Evolutionary conservation across 2,329 filamentous ascomycete genomes (phyloP).

Genomic region (Arthrinium phaeospermum): DNA sequence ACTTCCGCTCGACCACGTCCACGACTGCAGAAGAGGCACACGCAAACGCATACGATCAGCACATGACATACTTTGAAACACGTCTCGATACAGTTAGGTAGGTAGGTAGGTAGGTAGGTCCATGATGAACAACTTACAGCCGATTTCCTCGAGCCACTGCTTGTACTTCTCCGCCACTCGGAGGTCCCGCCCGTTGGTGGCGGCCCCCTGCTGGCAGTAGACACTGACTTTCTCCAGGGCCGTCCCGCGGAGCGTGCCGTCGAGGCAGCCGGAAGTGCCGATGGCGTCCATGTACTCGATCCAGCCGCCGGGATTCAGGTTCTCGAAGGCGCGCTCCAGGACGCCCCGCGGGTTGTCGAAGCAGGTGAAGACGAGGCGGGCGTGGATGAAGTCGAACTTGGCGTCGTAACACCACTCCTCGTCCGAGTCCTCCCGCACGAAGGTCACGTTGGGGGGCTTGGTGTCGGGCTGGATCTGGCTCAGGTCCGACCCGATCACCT

Average conservation of each 20-base stretch:
- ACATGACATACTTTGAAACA: background rate
- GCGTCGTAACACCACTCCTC: conserved; percentile 23
- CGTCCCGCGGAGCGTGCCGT: conserved; percentile 18
- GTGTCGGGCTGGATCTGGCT: conserved; percentile 20
- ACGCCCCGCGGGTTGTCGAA: conserved; percentile 26
- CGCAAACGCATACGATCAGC: background rate
- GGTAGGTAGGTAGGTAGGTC: background rate
- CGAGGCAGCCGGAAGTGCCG: conserved; percentile 15
- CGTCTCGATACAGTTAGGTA: too few relatives aligned
- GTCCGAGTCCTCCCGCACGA: conserved; percentile 18
- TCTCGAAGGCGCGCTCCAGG: conserved; percentile 25
- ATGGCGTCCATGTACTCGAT: conserved; percentile 26
- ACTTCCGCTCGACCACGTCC: background rate
- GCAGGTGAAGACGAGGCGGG: conserved; percentile 28
- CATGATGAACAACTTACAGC: background rate
- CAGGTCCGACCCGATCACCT: conserved; percentile 20
- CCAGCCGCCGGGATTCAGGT: conserved; percentile 32
- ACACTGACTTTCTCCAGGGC: background rate
- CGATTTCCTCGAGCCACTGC: background rate
- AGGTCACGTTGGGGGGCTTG: background rate
- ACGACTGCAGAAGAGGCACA: background rate
- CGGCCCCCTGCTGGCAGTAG: background rate
- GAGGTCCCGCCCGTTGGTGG: background rate
- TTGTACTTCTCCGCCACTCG: background rate
- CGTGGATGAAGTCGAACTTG: conserved; percentile 33